phyloP scores from a whole-genome alignment of 495 filamentous ascomycete species.

The Glonium stellatum region DNA sequence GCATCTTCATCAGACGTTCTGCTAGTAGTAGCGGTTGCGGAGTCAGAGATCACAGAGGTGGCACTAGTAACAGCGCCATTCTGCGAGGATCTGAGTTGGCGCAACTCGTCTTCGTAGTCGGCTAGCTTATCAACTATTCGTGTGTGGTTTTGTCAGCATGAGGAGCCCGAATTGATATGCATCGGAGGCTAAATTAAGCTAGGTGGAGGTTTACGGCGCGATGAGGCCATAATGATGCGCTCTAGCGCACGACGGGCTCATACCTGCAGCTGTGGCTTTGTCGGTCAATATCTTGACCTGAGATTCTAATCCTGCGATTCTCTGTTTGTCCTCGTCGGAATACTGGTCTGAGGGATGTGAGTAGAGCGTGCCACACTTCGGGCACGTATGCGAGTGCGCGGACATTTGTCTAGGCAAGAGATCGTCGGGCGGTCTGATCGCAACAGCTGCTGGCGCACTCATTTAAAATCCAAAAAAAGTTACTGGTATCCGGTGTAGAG shows the following conservation, averaged over 20 bases:
- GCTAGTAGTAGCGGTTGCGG: conserved; percentile 17
- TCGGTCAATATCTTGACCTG: conserved; percentile 67
- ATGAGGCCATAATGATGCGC: background rate
- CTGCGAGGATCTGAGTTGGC: conserved; percentile 50
- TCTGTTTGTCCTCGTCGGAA: conserved; percentile 7
- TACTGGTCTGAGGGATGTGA: background rate
- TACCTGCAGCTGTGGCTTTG: conserved; percentile 72
- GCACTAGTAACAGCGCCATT: conserved; percentile 11
- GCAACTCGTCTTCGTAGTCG: conserved; percentile 90
- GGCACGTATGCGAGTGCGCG: conserved; percentile 16
- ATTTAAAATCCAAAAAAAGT: too few relatives aligned
- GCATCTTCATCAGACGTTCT: conserved; percentile 31
- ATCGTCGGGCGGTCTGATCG: background rate
- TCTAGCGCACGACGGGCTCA: conserved; percentile 19
- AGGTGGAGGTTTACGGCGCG: background rate
- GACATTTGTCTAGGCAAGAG: conserved; percentile 7
- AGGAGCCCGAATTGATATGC: background rate
- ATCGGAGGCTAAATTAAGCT: background rate
- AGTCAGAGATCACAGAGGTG: conserved; percentile 1
- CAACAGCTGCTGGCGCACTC: background rate
- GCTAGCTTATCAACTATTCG: conserved; percentile 65
- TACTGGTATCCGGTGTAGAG: background rate
- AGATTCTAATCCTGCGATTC: conserved; percentile 70
- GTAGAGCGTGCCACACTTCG: conserved; percentile 19
- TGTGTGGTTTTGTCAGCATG: conserved; percentile 3